A percentile compares a stretch with the other conserved stretches of the same genome.
These are phyloP conservation scores for Rosa chinensis DNA, from an alignment of 306 rosid species.

Conservation along the genomic window DNA sequence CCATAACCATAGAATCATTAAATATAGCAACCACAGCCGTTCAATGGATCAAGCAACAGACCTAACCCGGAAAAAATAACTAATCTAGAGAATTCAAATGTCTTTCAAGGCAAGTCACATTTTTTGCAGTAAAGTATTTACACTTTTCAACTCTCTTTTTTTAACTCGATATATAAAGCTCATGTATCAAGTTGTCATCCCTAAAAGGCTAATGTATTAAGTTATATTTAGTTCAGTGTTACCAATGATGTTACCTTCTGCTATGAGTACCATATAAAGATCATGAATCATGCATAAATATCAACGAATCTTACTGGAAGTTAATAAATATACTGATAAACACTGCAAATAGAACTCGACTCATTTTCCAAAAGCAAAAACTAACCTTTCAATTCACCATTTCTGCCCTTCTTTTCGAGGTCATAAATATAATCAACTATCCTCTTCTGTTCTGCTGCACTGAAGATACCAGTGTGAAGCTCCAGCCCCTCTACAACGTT, in stretches of 20 bases:
- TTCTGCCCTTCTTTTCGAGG: constrained; percentile 69
- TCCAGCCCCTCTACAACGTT: constrained; percentile 91
- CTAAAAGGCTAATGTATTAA: neutral
- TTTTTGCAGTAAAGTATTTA: neutral
- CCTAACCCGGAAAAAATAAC: neutral
- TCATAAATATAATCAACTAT: constrained; percentile 56
- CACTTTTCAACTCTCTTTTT: neutral
- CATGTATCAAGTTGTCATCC: neutral
- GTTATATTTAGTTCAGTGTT: neutral
- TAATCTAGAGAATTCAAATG: neutral
- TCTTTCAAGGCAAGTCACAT: neutral
- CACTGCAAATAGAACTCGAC: neutral
- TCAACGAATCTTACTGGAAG: neutral
- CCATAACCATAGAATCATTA: neutral
- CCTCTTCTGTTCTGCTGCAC: constrained; percentile 89
- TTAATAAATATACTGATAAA: neutral
- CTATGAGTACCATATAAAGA: neutral
- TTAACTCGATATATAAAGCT: neutral
- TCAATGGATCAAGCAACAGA: neutral
- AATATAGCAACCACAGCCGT: neutral
- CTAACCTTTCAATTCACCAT: constrained; percentile 79
- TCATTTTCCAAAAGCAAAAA: constrained; percentile 2
- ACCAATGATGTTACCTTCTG: neutral
- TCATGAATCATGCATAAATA: neutral
- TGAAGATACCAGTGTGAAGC: constrained; percentile 75